Percentiles rank a stretch among this genome's conserved stretches.
Conservation (phyloP, 2,329 filamentous ascomycete species). For the Ustulina deusta region DNA sequence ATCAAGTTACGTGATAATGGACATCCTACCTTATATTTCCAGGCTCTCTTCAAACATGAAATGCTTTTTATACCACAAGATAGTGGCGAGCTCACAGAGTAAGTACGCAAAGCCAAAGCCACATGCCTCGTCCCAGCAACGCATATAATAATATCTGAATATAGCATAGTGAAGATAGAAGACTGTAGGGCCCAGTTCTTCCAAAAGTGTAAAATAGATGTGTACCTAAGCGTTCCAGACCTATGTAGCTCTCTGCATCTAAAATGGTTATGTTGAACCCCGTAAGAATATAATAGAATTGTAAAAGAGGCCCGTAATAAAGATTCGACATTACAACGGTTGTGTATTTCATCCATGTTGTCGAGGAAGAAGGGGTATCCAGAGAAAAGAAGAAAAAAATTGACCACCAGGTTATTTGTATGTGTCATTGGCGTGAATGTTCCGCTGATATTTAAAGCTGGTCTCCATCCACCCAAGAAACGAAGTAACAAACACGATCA, state of each 20-base stretch:
- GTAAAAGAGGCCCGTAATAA: conserved; percentile 30
- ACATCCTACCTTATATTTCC: background rate
- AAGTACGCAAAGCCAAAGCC: background rate
- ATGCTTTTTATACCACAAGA: background rate
- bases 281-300: conserved; percentile 30
- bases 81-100: background rate
- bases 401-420: conserved; percentile 25
- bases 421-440: conserved; percentile 6
- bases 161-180: background rate
- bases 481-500: conserved; percentile 26
- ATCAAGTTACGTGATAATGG: background rate
- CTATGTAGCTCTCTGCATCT: conserved; percentile 24
- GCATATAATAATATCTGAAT: background rate
- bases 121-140: background rate
- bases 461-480: conserved; percentile 27
- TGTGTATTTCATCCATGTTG: conserved; percentile 37
- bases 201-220: conserved; percentile 24
- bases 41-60: background rate
- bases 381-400: conserved; percentile 31
- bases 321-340: conserved; percentile 44
- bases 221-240: conserved; percentile 30
- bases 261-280: conserved; percentile 18
- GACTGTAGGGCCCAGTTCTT: conserved; percentile 2
- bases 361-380: conserved; percentile 46
- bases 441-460: conserved; percentile 23